Conservation (phyloP, 2,329 filamentous ascomycete genomes). For the Aspergillus brasiliensis region DNA sequence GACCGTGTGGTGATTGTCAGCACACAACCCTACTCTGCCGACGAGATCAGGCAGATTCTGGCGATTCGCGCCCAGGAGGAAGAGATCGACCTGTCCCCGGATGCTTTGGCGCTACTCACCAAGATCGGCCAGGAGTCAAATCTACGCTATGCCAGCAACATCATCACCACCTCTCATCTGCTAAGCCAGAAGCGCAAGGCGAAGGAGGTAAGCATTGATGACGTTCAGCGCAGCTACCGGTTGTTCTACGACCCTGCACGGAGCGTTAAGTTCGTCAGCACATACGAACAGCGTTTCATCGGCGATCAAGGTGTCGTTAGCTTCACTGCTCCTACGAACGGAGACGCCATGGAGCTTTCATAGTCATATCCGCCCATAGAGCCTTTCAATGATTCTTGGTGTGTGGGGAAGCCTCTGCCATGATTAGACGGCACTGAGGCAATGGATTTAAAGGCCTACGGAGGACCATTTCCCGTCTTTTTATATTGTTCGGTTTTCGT, state of each 20-base stretch:
- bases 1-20: conserved; percentile 96
- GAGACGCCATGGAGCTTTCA: conserved; percentile 71
- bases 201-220: conserved; percentile 79
- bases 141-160: conserved; percentile 92
- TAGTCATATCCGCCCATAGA: conserved; percentile 33
- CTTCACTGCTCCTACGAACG: conserved; percentile 57
- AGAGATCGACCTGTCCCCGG: conserved; percentile 86
- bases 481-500: conserved; percentile 22
- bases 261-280: conserved; percentile 85
- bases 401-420: neutral
- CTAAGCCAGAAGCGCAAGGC: conserved; percentile 82
- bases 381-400: conserved; percentile 15
- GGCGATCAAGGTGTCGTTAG: conserved; percentile 80
- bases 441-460: neutral
- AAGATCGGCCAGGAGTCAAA: conserved; percentile 95
- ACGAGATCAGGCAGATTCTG: conserved; percentile 91
- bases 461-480: conserved; percentile 17
- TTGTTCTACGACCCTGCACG: conserved; percentile 89
- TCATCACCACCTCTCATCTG: conserved; percentile 92
- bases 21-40: conserved; percentile 77
- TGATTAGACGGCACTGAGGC: neutral
- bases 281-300: conserved; percentile 91
- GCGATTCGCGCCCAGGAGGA: conserved; percentile 93
- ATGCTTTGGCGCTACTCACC: conserved; percentile 87
- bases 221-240: conserved; percentile 90